Evolutionary conservation across 306 rosid species (phyloP).

Genomic region (Coriaria nepalensis): DNA sequence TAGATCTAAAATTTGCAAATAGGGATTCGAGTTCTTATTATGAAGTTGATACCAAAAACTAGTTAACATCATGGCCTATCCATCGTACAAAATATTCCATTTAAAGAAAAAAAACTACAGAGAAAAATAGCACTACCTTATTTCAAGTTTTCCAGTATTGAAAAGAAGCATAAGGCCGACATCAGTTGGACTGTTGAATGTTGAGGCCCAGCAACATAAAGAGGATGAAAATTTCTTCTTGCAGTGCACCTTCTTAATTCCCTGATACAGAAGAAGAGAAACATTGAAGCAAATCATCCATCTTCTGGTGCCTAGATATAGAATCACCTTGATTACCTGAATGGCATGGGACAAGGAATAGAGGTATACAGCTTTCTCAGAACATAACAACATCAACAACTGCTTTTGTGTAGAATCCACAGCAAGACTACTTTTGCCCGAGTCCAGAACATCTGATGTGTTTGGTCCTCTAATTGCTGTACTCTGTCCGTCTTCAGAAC

Average conservation of each 20-base stretch:
- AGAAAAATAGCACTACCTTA: constrained; percentile 39
- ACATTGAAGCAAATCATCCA: neutral
- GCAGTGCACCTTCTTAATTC: constrained; percentile 69
- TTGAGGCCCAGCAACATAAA: constrained; percentile 82
- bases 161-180: constrained; percentile 48
- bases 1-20: constrained; percentile 39
- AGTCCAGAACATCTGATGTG: constrained; percentile 21
- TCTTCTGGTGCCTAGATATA: constrained; percentile 4
- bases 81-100: neutral
- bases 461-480: constrained; percentile 20
- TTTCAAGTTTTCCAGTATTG: constrained; percentile 52
- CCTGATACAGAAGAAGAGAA: constrained; percentile 29
- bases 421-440: constrained; percentile 24
- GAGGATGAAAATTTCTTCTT: constrained; percentile 68
- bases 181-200: constrained; percentile 34
- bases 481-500: constrained; percentile 39
- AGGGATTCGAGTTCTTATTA: neutral
- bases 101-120: neutral
- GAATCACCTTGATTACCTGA: constrained; percentile 36
- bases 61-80: neutral
- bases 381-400: constrained; percentile 43
- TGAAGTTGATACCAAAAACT: no score
- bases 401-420: constrained; percentile 40
- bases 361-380: constrained; percentile 72
- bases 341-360: constrained; percentile 59